Evolutionary conservation across 306 rosid genomes (phyloP).

Genomic region (Sphenostylis stenocarpa): DNA sequence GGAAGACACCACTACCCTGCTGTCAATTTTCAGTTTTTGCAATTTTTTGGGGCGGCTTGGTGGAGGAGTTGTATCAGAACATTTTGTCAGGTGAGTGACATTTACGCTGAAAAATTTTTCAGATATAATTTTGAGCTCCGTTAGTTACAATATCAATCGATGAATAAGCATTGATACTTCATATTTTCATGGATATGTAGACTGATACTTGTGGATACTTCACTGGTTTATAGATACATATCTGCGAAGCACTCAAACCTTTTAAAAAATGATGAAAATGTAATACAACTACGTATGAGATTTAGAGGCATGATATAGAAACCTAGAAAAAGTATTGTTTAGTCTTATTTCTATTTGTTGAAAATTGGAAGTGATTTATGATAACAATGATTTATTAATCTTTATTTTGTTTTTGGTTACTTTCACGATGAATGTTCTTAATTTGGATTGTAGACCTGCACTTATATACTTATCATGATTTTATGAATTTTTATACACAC

Average conservation of each 20-base stretch:
- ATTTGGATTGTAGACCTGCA: neutral
- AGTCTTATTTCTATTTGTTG: neutral
- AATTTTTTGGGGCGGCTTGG: slow-evolving; percentile 86
- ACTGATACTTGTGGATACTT: neutral
- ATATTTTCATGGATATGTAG: neutral
- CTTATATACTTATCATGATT: neutral
- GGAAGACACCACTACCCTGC: slow-evolving; percentile 64
- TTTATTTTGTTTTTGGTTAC: neutral
- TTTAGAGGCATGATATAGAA: neutral
- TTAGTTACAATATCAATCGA: slow-evolving; percentile 2
- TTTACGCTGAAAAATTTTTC: neutral
- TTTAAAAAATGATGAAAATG: neutral
- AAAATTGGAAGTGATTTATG: neutral
- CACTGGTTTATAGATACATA: neutral
- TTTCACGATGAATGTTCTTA: neutral
- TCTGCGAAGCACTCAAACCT: neutral
- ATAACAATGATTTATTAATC: neutral
- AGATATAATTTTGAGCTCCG: neutral
- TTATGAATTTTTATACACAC: neutral
- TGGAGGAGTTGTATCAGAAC: slow-evolving; percentile 82
- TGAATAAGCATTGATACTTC: neutral
- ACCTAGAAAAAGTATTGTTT: neutral
- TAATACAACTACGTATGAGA: neutral
- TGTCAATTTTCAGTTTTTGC: slow-evolving; percentile 79
- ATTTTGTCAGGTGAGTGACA: slow-evolving; percentile 70